Evolutionary conservation across 2,329 filamentous ascomycete species (phyloP), one percentile per base, ranked within the genome.

Genomic region (Botrytis fabae): DNA sequence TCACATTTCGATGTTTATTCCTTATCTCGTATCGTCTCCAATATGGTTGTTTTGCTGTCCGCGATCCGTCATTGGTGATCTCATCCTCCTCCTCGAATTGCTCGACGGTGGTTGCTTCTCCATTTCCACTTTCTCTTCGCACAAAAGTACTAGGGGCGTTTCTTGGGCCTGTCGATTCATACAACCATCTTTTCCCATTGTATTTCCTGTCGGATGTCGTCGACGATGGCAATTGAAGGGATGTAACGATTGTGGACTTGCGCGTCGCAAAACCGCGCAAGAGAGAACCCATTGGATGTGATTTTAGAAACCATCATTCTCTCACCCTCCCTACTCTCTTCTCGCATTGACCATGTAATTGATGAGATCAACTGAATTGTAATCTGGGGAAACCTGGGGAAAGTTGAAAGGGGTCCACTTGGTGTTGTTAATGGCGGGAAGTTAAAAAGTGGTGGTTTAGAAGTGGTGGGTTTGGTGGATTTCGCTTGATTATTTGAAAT

Each of bases 261-360:
- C 65, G 65, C 48, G 35, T 69, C 48, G 42, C 65, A 69, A 69
- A 42, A 42, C 35, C 25, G 35, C 65, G 65, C 65, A 69, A 69
- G 48, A 42, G 44, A 44, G 48, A 12, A 28, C 38, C 65, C 65
- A 69, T 69, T 57, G 6, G 35, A 32, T 18, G 40, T 18, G 48
- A 28, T 42, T 42, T 32, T 42, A n/a, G 32, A 42, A 69, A 16
- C 44, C 65, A 69, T 69, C 46, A 40, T 68, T 32, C 35, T 32
- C 25, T 14, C 32, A 14, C 28, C n/a, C 48, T 20, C 32, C 40
- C 25, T 18, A 16, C 40, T 28, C 35, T 42, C 20, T 22, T 57
- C 65, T 69, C 65, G 65, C 65, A 69, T 57, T 69, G 48, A 69
- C 65, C 65, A 69, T 69, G 65, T 57, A 68, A 40, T 54, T 42